A percentile compares a stretch with the other conserved stretches of the same genome.
These are phyloP conservation scores for Mycosphaerella sp. DNA, from an alignment of 2,329 filamentous ascomycete species.

Conservation along the genomic window DNA sequence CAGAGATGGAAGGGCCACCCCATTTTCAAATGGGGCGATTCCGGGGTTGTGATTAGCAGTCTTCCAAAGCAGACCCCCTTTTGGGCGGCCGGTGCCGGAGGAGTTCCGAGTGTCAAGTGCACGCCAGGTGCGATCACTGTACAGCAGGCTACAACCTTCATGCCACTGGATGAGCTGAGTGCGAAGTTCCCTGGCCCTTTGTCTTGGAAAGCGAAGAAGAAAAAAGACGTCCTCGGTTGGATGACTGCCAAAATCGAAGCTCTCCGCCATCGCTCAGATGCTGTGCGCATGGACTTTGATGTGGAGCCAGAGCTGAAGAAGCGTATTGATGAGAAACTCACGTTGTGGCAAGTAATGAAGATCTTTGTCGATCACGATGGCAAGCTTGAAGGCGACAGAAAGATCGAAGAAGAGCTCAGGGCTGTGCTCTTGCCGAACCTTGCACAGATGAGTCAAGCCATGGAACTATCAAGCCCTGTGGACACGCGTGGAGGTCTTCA, in stretches of 20 bases:
- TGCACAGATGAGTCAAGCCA: slow-evolving; percentile 32
- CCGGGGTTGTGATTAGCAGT: slow-evolving; percentile 72
- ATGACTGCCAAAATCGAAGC: slow-evolving; percentile 67
- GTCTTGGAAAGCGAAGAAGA: slow-evolving; percentile 87
- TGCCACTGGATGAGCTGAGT: slow-evolving; percentile 65
- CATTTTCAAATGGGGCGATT: slow-evolving; percentile 80
- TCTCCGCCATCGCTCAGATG: slow-evolving; percentile 53
- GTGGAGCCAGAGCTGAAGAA: slow-evolving; percentile 58
- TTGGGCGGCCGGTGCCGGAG: slow-evolving; percentile 64
- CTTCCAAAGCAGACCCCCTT: slow-evolving; percentile 86
- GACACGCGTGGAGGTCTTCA: slow-evolving; percentile 25
- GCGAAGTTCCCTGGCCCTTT: slow-evolving; percentile 85
- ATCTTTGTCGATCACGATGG: slow-evolving; percentile 85
- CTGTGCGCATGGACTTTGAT: slow-evolving; percentile 45
- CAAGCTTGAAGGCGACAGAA: slow-evolving; percentile 63
- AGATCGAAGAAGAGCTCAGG: slow-evolving; percentile 68
- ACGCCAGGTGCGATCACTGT: slow-evolving; percentile 76
- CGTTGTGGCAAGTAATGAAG: slow-evolving; percentile 82
- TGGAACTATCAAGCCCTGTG: slow-evolving; percentile 34
- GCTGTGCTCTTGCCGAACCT: slow-evolving; percentile 62
- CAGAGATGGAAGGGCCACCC: slow-evolving; percentile 88
- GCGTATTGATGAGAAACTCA: slow-evolving; percentile 67
- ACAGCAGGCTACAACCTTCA: slow-evolving; percentile 65
- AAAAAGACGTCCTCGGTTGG: slow-evolving; percentile 87
- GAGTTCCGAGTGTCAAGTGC: slow-evolving; percentile 70